Conservation (phyloP, 495 filamentous ascomycete genomes). For the Penicillium diatomitis region DNA sequence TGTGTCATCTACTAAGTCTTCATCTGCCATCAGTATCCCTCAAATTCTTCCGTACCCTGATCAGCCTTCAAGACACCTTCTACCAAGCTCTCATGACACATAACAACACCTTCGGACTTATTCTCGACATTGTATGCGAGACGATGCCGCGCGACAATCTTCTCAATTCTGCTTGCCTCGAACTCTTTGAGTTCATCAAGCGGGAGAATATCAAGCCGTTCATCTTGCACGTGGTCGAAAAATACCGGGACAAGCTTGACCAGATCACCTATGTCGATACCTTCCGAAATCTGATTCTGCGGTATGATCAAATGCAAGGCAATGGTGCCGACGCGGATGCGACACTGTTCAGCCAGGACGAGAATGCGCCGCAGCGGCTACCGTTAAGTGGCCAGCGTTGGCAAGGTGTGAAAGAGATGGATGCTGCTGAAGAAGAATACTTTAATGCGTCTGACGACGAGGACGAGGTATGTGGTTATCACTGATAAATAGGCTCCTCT, state of each 20-base stretch:
- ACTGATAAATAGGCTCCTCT: background rate
- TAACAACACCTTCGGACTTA: conserved; percentile 75
- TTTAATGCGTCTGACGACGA: conserved; percentile 89
- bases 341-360: conserved; percentile 41
- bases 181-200: conserved; percentile 88
- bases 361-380: conserved; percentile 42
- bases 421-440: conserved; percentile 84
- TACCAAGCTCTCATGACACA: conserved; percentile 82
- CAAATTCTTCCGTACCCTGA: conserved; percentile 87
- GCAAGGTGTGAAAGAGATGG: conserved; percentile 74
- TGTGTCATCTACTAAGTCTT: background rate
- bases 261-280: conserved; percentile 78
- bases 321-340: conserved; percentile 52
- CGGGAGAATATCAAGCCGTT: conserved; percentile 75
- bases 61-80: conserved; percentile 83
- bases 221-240: conserved; percentile 78
- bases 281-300: conserved; percentile 63
- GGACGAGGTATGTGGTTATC: conserved; percentile 50
- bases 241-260: conserved; percentile 73
- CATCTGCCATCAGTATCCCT: conserved; percentile 50
- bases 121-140: conserved; percentile 77
- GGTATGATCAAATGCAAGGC: conserved; percentile 76
- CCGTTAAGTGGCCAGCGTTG: conserved; percentile 60
- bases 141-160: conserved; percentile 96
- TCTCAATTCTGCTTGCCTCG: conserved; percentile 89